Conservation (phyloP, 192 early-diverging fungal genomes). For the Coemansia sp. region DNA sequence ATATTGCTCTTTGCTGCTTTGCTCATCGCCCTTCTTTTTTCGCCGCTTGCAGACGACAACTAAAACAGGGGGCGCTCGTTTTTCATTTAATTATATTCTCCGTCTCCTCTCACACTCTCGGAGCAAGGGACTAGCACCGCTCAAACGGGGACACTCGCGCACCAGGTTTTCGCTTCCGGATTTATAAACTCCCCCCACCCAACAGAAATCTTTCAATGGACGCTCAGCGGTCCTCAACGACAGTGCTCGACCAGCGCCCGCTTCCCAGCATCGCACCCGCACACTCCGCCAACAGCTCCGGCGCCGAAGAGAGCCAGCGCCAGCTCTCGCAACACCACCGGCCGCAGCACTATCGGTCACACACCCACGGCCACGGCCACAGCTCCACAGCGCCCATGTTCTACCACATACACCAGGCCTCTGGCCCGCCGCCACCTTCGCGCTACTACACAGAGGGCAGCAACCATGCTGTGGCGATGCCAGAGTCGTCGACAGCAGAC, state of each 20-base stretch:
- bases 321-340: neutral
- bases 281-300: neutral
- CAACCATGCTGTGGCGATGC: neutral
- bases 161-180: neutral
- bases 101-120: neutral
- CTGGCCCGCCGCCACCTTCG: conserved; percentile 3
- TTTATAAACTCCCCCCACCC: conserved; percentile 7
- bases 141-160: conserved; percentile 2
- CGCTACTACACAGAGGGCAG: conserved; percentile 7
- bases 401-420: conserved; percentile 6
- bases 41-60: neutral
- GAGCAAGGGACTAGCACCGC: neutral
- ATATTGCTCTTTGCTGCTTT: neutral
- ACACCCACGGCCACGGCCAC: neutral
- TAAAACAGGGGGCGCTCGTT: neutral
- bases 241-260: neutral
- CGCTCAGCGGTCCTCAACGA: neutral
- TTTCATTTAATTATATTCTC: conserved; percentile 6
- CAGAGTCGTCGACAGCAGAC: neutral
- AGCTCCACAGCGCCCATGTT: neutral
- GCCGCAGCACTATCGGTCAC: neutral
- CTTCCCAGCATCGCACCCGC: neutral
- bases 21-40: neutral
- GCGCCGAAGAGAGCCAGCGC: neutral
- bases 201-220: neutral